A percentile compares a stretch with the other conserved stretches of the same genome.
Evolutionary conservation across 1,284 basidiomycete species (phyloP).

Genomic region (Phellopilus nigrolimitatus): DNA sequence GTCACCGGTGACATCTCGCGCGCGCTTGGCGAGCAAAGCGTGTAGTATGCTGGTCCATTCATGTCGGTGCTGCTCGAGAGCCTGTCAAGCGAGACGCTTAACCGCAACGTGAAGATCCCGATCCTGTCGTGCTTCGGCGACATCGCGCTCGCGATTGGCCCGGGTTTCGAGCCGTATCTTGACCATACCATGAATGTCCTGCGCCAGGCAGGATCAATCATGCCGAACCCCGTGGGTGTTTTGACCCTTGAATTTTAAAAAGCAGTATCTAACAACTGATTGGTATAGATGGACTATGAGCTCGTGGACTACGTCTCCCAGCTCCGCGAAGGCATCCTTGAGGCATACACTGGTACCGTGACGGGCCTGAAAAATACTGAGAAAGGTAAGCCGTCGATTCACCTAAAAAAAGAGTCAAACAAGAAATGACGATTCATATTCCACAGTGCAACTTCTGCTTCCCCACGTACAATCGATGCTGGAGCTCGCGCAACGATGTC

Average conservation of each 20-base stretch:
- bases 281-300: slow-evolving; percentile 73
- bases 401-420: neutral
- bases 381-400: slow-evolving; percentile 46
- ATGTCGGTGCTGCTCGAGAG: slow-evolving; percentile 92
- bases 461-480: slow-evolving; percentile 69
- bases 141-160: slow-evolving; percentile 89
- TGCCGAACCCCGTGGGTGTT: slow-evolving; percentile 74
- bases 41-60: slow-evolving; percentile 81
- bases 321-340: slow-evolving; percentile 92
- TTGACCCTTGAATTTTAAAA: slow-evolving; percentile 18
- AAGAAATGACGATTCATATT: slow-evolving; percentile 9
- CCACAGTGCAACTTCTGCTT: slow-evolving; percentile 58
- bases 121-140: slow-evolving; percentile 96
- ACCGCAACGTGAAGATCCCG: slow-evolving; percentile 94
- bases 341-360: slow-evolving; percentile 95
- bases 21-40: slow-evolving; percentile 83
- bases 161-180: slow-evolving; percentile 85
- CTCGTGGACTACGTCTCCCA: slow-evolving; percentile 89
- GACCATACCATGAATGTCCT: slow-evolving; percentile 90
- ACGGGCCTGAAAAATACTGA: slow-evolving; percentile 84
- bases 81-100: slow-evolving; percentile 85
- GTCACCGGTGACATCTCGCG: slow-evolving; percentile 95
- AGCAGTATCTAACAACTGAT: slow-evolving; percentile 4
- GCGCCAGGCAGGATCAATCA: slow-evolving; percentile 82
- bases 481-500: slow-evolving; percentile 75